Evolutionary conservation across 2,329 filamentous ascomycete genomes (phyloP).

Genomic region (Calonectria montana): DNA sequence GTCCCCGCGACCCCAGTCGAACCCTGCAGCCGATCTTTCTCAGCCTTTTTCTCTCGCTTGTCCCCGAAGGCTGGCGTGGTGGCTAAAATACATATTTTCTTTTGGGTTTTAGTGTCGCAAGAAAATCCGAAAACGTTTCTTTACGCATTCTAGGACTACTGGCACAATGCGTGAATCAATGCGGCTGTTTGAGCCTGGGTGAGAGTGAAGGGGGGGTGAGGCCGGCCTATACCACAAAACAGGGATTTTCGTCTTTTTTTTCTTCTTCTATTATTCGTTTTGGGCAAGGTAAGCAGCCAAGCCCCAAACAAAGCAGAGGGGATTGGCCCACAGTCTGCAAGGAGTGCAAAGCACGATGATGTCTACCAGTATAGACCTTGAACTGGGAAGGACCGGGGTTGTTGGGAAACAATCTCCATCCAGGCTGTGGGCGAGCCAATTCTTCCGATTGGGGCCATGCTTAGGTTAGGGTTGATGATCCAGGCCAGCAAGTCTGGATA

Average conservation of each 20-base stretch:
- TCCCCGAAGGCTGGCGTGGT: neutral
- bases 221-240: neutral
- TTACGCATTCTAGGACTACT: neutral
- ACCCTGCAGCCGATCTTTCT: conserved; percentile 22
- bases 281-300: conserved; percentile 14
- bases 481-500: conserved; percentile 48
- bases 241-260: conserved; percentile 6
- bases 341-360: conserved; percentile 30
- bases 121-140: neutral
- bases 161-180: neutral
- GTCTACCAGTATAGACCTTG: conserved; percentile 39
- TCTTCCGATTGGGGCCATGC: conserved; percentile 46
- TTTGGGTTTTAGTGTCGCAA: conserved; percentile 3
- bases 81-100: neutral
- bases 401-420: conserved; percentile 25
- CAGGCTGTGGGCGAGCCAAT: conserved; percentile 39
- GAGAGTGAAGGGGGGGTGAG: neutral
- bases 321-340: conserved; percentile 26
- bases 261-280: conserved; percentile 4
- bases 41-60: conserved; percentile 3
- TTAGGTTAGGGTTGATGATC: conserved; percentile 44
- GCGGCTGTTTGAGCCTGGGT: neutral
- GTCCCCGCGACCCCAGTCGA: conserved; percentile 6
- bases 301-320: conserved; percentile 16
- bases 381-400: conserved; percentile 22